Base-by-base conservation (phyloP, 1,139 yeast species). In the Candida sp. region DNA sequence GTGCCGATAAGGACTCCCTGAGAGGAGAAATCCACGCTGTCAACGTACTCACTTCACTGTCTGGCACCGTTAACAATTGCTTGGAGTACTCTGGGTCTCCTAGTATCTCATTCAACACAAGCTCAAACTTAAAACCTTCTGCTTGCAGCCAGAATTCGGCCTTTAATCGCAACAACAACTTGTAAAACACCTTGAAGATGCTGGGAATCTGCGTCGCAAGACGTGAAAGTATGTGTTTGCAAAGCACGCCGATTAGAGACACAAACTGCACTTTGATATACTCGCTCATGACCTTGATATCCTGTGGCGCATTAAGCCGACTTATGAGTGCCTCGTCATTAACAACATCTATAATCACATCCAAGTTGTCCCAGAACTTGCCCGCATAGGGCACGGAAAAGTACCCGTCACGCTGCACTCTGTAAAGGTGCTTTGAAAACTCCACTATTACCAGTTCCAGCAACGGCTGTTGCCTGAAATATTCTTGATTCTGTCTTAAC, bases 201-300 rank as follows among this genome's bases (percentile, higher is more conserved):
- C 73, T 66, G 0, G 88, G 90, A 26, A 88, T 64, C 0, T 93
- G 86, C 23, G 69, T 69, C 42, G 77, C 69, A n/a, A 80, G 67
- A 41, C 68, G 69, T 0, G 88, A 77, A 77, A 78, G 75, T 49
- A 80, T 66, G 63, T 74, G 83, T 56, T 79, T 83, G 58, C 71
- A 73, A 51, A 79, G 70, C 2, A 86, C 76, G 27, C 73, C 69
- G 27, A 78, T 63, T 5, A 85, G 60, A 0, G 87, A 67, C 65
- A 58, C 80, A 63, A 60, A 78, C 44, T 78, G 70, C 54, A 79
- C 72, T 42, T 71, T 65, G 17, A 69, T 65, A 47, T 65, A 57
- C 46, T 70, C 68, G 49, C 78, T 70, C 69, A 77, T 70, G 3
- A 72, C 66, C 26, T 70, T 73, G n/a, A 80, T 66, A 55, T 78